Base-by-base conservation (phyloP, 2,329 filamentous ascomycete species). In the Chaetoscypha palmicola region DNA sequence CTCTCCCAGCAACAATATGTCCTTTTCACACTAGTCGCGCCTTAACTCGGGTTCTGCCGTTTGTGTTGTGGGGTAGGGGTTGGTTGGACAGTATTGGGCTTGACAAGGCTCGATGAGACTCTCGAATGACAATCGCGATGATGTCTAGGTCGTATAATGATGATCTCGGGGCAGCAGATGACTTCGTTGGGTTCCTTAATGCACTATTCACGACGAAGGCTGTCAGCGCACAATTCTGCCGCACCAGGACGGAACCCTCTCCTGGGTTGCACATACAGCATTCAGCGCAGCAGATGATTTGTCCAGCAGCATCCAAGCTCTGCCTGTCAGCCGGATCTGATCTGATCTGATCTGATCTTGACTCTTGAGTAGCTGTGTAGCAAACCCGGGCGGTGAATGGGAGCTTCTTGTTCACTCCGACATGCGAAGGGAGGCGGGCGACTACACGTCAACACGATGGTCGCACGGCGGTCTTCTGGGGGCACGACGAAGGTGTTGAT, bases 331-430 rank as follows among this genome's bases (percentile, higher is more conserved):
- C 11, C 16, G n/a, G n/a, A n/a, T n/a, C n/a, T n/a, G n/a, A n/a
- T n/a, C n/a, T n/a, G n/a, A 10, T 21, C 17, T 22, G 19, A n/a
- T 5, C 19, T 14, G 17, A 24, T 19, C 32, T 35, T n/a, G 24
- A 41, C 34, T 23, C 24, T 19, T 7, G 21, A 31, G 32, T n/a
- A 14, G 38, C 23, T 41, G 32, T 16, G 32, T 8, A 21, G 17
- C n/a, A 31, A 34, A 32, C 38, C 17, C 37, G 31, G 46, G 49
- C 50, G 47, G 47, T 51, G 49, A 51, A 54, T 49, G 20, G 41
- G 43, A 22, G 43, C 21, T 44, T 26, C 16, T 41, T 31, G 38
- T 43, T 47, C 45, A 46, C 41, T 16, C 35, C 38, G 32, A n/a
- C 38, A 21, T 34, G 37, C 38, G 34, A 36, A n/a, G 33, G 45